Evolutionary conservation across 306 rosid species (phyloP), one percentile per base, ranked within the genome.

Genomic region (Lablab purpureus): DNA sequence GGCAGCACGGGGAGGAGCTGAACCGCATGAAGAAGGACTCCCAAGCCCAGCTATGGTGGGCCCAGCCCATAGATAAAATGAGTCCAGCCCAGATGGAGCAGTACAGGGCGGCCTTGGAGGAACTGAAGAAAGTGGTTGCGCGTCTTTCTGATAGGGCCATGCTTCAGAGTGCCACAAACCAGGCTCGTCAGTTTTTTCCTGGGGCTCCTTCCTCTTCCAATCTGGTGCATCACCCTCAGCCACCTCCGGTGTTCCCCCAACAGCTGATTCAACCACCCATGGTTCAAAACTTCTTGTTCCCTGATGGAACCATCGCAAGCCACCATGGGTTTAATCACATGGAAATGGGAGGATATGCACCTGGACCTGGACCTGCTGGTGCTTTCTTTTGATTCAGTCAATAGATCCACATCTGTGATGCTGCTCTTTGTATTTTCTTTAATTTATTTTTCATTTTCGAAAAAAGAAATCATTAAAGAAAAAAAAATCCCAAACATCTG

Each of bases 1-100:
- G 46, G 69, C 79, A 40, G n/a, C 43, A 30, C 0, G 7, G n/a
- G 0, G 59, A 82, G 0, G 70, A 79, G 18, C 28, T 82, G 0
- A 58, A 2, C 1, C 17, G 7, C 0, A 0, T 15, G 56, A 14
- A 3, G 2, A 75, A 82, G 68, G 46, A 22, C 0, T 1, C 28
- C 0, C 63, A 71, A n/a, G 5, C 45, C 4, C 67, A 22, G 0
- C 37, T 10, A 10, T 75, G 86, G 86, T 85, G 80, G 84, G 82
- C 80, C 2, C 0, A 0, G 5, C 50, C 84, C 0, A 0, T 74
- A 4, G 77, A 75, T 0, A 56, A 10, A 0, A 55, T 85, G 56
- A 40, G 1, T 0, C 65, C 0, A 21, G 3, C 34, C 6, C 77
- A 82, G 18, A 43, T 85, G 0, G 77, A 17, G 18, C n/a, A n/a